Evolutionary conservation across 2,329 filamentous ascomycete genomes (phyloP), one percentile per base, ranked within the genome.

Genomic region (Fusarium penzigii): DNA sequence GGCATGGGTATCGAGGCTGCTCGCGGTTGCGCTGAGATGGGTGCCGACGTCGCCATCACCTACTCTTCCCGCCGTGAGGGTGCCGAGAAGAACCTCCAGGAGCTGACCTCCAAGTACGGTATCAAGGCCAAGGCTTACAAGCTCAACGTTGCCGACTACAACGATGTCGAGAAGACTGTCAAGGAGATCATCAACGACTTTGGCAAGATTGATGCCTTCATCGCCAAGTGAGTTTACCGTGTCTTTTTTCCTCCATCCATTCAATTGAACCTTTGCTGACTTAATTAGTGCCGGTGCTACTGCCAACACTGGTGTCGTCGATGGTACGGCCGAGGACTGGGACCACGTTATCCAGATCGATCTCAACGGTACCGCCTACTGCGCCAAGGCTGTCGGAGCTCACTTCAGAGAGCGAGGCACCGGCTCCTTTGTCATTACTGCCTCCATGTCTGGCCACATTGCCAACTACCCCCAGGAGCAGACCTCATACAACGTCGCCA

Each of bases 1-100:
- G 87, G 87, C 56, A 89, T 90, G 71, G 87, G 87, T 55, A 81
- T 88, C 29, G 81, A 85, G 54, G 84, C 88, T 9, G 87, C 86
- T 14, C 78, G 86, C n/a, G 86, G 82, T 36, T 80, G 84, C 46
- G 87, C 87, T 44, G 87, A 90, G 72, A 82, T 87, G 65, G 87
- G 87, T 42, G 87, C 86, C 56, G 79, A 88, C 62, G 75, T 90
- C 39, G 86, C 84, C 65, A 81, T 90, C 62, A 92, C 88, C 61
- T 89, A 87, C 76, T 83, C 85, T 49, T 86, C 86, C 56, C 83
- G 82, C 66, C 88, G 88, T 71, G 79, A 84, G 67, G 84, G 86
- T 42, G 85, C 86, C 29, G 74, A 83, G 39, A 83, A 86, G 68
- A 86, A 88, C 64, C 84, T 85, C 29, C 78, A 77, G 42, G 85